These are phyloP conservation scores for Candida schatavii DNA, from an alignment of 805 yeast species.

Conservation along the genomic window DNA sequence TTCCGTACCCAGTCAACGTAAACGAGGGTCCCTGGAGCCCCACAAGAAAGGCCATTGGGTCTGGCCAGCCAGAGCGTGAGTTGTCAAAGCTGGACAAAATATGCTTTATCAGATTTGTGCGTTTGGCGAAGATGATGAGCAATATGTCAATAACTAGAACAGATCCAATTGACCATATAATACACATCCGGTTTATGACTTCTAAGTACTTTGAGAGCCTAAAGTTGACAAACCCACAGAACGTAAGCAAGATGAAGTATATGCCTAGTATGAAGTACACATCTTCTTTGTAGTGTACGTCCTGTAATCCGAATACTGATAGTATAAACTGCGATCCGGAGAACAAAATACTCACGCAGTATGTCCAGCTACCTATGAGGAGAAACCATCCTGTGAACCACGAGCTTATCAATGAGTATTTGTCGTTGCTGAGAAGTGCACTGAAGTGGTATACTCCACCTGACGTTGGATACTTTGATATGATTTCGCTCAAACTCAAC, in stretches of 20 bases:
- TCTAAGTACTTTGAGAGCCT: constrained; percentile 60
- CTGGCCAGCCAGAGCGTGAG: constrained; percentile 73
- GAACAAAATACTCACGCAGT: constrained; percentile 69
- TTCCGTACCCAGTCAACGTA: constrained; percentile 80
- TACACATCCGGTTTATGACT: constrained; percentile 61
- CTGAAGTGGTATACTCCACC: constrained; percentile 77
- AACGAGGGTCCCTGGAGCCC: constrained; percentile 78
- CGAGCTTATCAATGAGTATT: constrained; percentile 54
- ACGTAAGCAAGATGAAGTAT: constrained; percentile 52
- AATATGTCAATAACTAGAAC: constrained; percentile 65
- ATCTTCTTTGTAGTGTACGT: constrained; percentile 57
- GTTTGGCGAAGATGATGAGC: constrained; percentile 53
- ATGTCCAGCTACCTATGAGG: constrained; percentile 74
- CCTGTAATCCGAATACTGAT: constrained; percentile 61
- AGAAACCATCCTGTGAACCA: constrained; percentile 82
- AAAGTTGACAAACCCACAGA: constrained; percentile 64
- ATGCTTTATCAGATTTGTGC: constrained; percentile 56
- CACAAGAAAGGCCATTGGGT: constrained; percentile 64
- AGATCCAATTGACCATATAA: constrained; percentile 73
- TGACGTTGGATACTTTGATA: constrained; percentile 73
- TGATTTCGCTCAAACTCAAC: constrained; percentile 71
- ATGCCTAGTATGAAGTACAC: constrained; percentile 53
- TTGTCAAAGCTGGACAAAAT: constrained; percentile 69
- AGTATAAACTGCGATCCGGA: constrained; percentile 75
- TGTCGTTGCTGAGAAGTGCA: constrained; percentile 61